Percentiles rank a stretch among this genome's conserved stretches.
These are phyloP conservation scores for Pythium myriotylum DNA, from an alignment of 352 stramenopile genomes.

Conservation along the genomic window DNA sequence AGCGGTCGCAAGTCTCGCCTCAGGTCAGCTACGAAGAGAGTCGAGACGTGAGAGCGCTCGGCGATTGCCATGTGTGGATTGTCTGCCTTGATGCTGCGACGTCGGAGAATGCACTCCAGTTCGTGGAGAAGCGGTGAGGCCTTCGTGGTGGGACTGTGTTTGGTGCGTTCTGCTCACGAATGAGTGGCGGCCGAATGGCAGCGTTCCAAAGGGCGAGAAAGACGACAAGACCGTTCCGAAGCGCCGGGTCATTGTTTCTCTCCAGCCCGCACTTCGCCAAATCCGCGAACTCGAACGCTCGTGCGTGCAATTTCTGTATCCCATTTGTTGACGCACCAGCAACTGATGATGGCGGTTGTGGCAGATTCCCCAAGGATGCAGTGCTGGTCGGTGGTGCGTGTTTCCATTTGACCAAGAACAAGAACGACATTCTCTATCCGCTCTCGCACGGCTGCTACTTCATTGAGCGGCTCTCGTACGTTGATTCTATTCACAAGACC, in stretches of 20 bases:
- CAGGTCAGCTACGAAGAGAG: conserved; percentile 44
- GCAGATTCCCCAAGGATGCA: conserved; percentile 62
- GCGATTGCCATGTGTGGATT: conserved; percentile 63
- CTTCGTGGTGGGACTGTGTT: background rate
- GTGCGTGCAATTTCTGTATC: conserved; percentile 31
- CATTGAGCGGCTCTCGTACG: conserved; percentile 76
- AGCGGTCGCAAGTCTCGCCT: conserved; percentile 25
- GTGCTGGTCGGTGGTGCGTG: conserved; percentile 73
- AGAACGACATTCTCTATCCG: conserved; percentile 47
- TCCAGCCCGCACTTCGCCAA: conserved; percentile 64
- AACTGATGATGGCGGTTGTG: background rate
- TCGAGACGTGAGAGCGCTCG: conserved; percentile 36
- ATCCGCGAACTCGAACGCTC: conserved; percentile 54
- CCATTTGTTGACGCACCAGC: background rate
- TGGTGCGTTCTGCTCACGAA: too few species aligned
- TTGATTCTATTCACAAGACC: conserved; percentile 8
- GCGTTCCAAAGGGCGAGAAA: conserved; percentile 8
- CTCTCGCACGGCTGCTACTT: conserved; percentile 77
- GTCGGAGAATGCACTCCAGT: conserved; percentile 38
- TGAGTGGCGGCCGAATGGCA: background rate
- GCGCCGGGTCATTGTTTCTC: conserved; percentile 58
- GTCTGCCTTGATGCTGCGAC: conserved; percentile 55
- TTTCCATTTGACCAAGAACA: conserved; percentile 68
- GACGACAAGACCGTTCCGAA: conserved; percentile 30
- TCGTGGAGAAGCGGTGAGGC: conserved; percentile 50